These are phyloP conservation scores for Penicillium sp. DNA, from an alignment of 2,329 filamentous ascomycete genomes.

Conservation along the genomic window DNA sequence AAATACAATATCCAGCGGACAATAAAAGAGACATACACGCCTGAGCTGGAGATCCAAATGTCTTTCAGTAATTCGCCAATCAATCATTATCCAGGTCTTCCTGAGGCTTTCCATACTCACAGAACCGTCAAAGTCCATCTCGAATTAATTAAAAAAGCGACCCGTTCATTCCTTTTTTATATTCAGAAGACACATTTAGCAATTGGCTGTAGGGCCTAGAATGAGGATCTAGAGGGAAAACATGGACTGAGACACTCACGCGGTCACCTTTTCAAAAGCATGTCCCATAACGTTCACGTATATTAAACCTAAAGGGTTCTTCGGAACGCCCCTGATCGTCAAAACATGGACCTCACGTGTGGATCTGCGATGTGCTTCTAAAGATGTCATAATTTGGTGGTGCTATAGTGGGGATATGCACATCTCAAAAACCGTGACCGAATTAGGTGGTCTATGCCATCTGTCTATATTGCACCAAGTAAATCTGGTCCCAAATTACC, in stretches of 20 bases:
- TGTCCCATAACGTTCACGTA: background rate
- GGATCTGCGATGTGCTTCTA: background rate
- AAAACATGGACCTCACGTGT: background rate
- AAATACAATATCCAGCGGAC: background rate
- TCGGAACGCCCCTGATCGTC: constrained; percentile 8
- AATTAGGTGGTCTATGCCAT: no score
- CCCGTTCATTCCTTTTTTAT: background rate
- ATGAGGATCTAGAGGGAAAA: background rate
- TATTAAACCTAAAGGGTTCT: background rate
- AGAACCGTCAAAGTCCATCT: no score
- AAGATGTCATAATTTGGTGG: background rate
- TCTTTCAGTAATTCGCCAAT: no score
- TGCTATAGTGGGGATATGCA: background rate
- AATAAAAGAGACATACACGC: no score
- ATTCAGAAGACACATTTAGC: background rate
- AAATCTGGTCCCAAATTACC: no score
- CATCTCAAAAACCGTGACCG: background rate
- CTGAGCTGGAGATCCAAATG: no score
- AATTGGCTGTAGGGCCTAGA: no score
- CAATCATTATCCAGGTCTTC: no score
- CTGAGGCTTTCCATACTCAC: no score
- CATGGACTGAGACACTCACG: background rate
- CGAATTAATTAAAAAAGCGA: no score
- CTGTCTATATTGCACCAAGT: background rate
- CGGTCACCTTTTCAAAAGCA: background rate